Base-by-base conservation (phyloP, 2,329 filamentous ascomycete species). In the Monilinia polystroma region DNA sequence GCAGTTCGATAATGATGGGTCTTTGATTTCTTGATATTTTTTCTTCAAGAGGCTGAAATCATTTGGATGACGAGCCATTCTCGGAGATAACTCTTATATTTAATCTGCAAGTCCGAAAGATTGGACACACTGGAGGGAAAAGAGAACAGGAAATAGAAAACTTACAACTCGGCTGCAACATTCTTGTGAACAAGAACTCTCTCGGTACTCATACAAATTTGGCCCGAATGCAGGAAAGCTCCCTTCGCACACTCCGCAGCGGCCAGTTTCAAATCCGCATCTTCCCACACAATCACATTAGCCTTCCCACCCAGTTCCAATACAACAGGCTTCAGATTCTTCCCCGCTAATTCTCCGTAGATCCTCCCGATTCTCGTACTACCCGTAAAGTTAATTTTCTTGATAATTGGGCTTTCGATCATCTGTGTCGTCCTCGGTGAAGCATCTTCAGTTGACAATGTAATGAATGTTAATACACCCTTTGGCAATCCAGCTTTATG, bases 131-230 rank as follows among this genome's bases (percentile, higher is more conserved):
- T 1, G 49, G 11, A 23, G 4, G 2, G 10, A 4, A 41, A 49
- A 11, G 52, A 7, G 32, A 35, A 35, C 5, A 5, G 20, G 29
- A 49, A 57, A n/a, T 5, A 12, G 26, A 47, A 35, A 49, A 59
- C 69, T 59, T 81, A 80, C 68, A 87, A 87, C n/a, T 78, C 75
- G 1, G 74, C 75, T 11, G 74, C 77, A 53, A 87, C 70, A 29
- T 78, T 76, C 67, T 80, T 79, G 76, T 87, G 84, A 4, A 87
- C 82, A 11, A 87, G 73, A 43, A 95, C 88, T 38, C 88, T 85
- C 79, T 96, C 92, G 0, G 92, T 95, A 23, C 85, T 84, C 91
- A 96, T 95, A 82, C 92, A 96, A 56, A 95, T 87, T 79, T 96
- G 92, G 0, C 92, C 92, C 2, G 82, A 81, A 76, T 94, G 85